These are phyloP conservation scores for Pyrenophora graminea DNA, from an alignment of 2,329 filamentous ascomycete genomes.

Conservation along the genomic window DNA sequence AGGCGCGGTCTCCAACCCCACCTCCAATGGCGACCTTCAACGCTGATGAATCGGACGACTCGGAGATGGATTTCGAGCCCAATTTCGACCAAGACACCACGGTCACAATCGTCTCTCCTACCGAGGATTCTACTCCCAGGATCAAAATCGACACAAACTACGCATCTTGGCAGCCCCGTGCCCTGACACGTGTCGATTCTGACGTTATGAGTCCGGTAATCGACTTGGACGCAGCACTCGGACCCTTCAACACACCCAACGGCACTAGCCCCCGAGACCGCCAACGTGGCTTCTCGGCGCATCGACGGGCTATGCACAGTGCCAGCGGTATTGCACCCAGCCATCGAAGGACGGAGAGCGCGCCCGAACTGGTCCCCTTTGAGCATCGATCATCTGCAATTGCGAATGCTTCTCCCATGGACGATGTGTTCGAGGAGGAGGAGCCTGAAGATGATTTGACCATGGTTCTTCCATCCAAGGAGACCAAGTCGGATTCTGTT, in stretches of 20 bases:
- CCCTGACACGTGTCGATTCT: conserved; percentile 45
- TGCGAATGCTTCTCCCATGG: conserved; percentile 74
- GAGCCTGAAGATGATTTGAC: conserved; percentile 63
- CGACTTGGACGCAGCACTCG: conserved; percentile 89
- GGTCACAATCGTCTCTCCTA: conserved; percentile 47
- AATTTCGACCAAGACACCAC: conserved; percentile 50
- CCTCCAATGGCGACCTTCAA: conserved; percentile 34
- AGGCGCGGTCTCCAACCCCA: conserved; percentile 41
- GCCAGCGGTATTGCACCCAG: conserved; percentile 76
- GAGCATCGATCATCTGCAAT: conserved; percentile 57
- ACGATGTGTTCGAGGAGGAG: conserved; percentile 84
- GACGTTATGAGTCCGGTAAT: conserved; percentile 80
- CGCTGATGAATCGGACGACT: conserved; percentile 39
- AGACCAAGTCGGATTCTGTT: conserved; percentile 14
- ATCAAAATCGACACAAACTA: conserved; percentile 42
- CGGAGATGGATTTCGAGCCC: conserved; percentile 44
- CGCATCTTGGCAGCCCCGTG: conserved; percentile 45
- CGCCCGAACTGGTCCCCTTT: conserved; percentile 77
- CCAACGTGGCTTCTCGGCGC: conserved; percentile 44
- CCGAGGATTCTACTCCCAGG: conserved; percentile 24
- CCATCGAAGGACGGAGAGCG: conserved; percentile 78
- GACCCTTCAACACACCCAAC: conserved; percentile 84
- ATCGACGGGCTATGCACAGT: conserved; percentile 74
- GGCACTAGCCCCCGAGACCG: conserved; percentile 65
- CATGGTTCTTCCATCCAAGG: conserved; percentile 28